phyloP scores from a whole-genome alignment of 495 filamentous ascomycete species.

The Cercophora newfieldiana region DNA sequence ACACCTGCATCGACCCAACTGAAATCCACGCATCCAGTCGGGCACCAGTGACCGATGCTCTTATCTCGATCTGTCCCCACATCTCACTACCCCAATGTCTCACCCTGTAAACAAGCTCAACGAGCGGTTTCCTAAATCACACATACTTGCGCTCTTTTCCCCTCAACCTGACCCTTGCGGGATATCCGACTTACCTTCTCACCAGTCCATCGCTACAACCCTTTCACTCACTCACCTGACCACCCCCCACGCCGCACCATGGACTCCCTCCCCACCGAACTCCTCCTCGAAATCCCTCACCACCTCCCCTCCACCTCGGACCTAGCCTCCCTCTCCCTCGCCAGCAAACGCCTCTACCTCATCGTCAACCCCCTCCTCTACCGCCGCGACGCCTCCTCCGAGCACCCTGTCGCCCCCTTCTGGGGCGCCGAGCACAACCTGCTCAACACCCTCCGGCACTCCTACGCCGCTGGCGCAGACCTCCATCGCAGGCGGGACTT shows the following conservation, averaged over 20 bases:
- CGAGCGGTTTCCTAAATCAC: neutral
- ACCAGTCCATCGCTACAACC: neutral
- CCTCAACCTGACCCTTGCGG: neutral
- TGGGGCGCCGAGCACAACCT: slow-evolving; percentile 13
- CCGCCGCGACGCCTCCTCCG: slow-evolving; percentile 7
- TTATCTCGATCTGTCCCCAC: neutral
- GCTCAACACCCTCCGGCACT: neutral
- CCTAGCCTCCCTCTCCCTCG: slow-evolving; percentile 5
- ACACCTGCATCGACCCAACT: neutral
- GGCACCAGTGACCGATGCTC: neutral
- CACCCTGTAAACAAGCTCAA: neutral
- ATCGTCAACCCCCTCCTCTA: slow-evolving; percentile 13
- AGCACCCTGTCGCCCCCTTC: slow-evolving; percentile 1
- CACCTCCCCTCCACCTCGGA: slow-evolving; percentile 4
- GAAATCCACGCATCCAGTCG: neutral
- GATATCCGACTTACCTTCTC: neutral
- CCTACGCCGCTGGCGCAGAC: slow-evolving; percentile 10
- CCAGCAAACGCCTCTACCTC: neutral
- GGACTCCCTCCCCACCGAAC: slow-evolving; percentile 10
- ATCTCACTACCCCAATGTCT: neutral
- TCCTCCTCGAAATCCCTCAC: slow-evolving; percentile 15
- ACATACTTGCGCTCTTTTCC: neutral
- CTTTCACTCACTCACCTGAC: neutral
- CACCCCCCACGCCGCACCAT: neutral
- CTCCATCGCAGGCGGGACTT: neutral